These are phyloP conservation scores for Solanum okadae DNA, from an alignment of 257 asterid genomes.

Conservation along the genomic window DNA sequence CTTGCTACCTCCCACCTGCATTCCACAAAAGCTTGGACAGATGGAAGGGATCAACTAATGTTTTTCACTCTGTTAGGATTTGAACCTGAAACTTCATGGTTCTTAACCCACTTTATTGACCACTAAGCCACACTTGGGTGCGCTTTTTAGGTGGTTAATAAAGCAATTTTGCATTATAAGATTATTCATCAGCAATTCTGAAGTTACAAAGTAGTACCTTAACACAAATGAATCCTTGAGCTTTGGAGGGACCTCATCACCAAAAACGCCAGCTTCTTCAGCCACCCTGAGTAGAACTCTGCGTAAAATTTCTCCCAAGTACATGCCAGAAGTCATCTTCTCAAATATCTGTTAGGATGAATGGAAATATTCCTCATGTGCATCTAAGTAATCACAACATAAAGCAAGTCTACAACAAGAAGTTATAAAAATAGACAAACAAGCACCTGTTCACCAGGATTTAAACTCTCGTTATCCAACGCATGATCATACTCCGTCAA, in stretches of 20 bases:
- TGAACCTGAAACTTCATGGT: not conserved
- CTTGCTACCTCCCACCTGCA: not conserved
- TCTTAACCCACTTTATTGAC: not conserved
- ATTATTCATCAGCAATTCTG: not conserved
- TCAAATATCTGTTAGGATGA: slow-evolving; percentile 52
- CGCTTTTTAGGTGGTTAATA: not conserved
- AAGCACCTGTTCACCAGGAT: slow-evolving; percentile 79
- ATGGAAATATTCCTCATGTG: not conserved
- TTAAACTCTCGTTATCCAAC: slow-evolving; percentile 68
- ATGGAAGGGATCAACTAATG: not conserved
- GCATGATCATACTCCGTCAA: slow-evolving; percentile 61
- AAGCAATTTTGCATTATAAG: not conserved
- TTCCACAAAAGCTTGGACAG: not conserved
- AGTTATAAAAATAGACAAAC: not conserved
- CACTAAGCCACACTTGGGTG: not conserved
- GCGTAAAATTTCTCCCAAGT: slow-evolving; percentile 83
- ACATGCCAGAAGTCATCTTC: slow-evolving; percentile 84
- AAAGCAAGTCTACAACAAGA: not conserved
- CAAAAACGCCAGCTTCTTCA: slow-evolving; percentile 71
- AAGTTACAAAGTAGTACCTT: slow-evolving; percentile 27
- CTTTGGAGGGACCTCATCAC: slow-evolving; percentile 72
- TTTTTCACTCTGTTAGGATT: not conserved
- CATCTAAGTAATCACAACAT: not conserved
- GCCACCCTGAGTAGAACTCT: slow-evolving; percentile 67
- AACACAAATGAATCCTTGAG: slow-evolving; percentile 46